Evolutionary conservation across 108 stramenopile species (phyloP).

Genomic region (Craspedostauros australis): DNA sequence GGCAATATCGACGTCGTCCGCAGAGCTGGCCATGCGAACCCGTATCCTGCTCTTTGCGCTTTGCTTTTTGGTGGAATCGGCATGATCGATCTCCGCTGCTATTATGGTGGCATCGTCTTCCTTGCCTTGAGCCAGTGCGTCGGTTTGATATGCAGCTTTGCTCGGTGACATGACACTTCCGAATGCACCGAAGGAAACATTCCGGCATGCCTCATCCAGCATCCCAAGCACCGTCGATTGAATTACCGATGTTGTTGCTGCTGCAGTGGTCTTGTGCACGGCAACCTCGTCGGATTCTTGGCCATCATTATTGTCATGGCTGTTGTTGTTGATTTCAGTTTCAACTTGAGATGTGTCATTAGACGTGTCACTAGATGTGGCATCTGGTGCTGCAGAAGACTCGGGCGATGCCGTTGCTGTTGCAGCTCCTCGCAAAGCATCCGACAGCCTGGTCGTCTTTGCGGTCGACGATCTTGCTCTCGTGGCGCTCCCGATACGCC

Average conservation of each 20-base stretch:
- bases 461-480: constrained; percentile 6
- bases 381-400: too few species aligned
- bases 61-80: not conserved
- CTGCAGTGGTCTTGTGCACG: not conserved
- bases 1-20: constrained; percentile 72
- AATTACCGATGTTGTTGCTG: not conserved
- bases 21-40: constrained; percentile 33
- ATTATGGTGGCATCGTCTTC: constrained; percentile 5
- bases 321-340: too few species aligned
- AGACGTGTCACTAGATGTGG: too few species aligned
- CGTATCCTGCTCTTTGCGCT: not conserved
- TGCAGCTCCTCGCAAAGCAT: constrained; percentile 15
- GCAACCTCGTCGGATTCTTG: not conserved
- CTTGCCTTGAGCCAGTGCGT: not conserved
- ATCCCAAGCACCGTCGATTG: constrained; percentile 13
- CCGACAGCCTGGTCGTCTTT: constrained; percentile 8
- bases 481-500: constrained; percentile 25
- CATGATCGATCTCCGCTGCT: not conserved
- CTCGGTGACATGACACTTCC: not conserved
- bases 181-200: not conserved
- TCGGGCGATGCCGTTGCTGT: not conserved
- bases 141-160: constrained; percentile 9
- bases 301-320: not conserved
- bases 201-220: constrained; percentile 12
- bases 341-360: too few species aligned